A percentile compares a stretch with the other conserved stretches of the same genome.
These are phyloP conservation scores for Infundibulicybe gibba DNA, from an alignment of 768 basidiomycete species.

Conservation along the genomic window DNA sequence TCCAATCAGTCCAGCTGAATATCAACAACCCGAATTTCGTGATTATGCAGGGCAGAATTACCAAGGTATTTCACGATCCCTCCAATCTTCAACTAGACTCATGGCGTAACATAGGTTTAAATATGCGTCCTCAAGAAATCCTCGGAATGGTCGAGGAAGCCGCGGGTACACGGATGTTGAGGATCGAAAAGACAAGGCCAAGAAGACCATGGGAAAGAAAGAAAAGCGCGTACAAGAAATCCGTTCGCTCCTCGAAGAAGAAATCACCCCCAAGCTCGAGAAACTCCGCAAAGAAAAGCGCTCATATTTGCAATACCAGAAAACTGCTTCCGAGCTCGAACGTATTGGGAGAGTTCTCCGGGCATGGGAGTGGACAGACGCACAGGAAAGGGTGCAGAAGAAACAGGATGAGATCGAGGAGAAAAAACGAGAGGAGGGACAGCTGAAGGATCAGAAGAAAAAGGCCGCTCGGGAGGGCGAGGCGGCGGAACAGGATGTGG, in stretches of 20 bases:
- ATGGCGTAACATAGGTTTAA: slow-evolving; percentile 60
- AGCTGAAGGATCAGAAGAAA: slow-evolving; percentile 42
- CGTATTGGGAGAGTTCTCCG: slow-evolving; percentile 75
- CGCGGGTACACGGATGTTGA: slow-evolving; percentile 98
- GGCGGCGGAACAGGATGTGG: slow-evolving; percentile 64
- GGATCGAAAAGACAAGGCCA: slow-evolving; percentile 94
- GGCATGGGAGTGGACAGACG: slow-evolving; percentile 86
- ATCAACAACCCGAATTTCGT: slow-evolving; percentile 99
- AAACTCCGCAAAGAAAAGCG: slow-evolving; percentile 88
- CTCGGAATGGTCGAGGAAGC: slow-evolving; percentile 99
- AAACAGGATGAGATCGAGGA: slow-evolving; percentile 55
- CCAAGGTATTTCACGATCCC: slow-evolving; percentile 56
- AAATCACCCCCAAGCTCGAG: slow-evolving; percentile 93
- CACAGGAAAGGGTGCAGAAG: slow-evolving; percentile 41
- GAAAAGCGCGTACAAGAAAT: slow-evolving; percentile 94
- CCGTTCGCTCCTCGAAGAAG: slow-evolving; percentile 73
- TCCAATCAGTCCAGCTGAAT: slow-evolving; percentile 96
- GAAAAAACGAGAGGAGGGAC: slow-evolving; percentile 46
- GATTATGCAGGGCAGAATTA: slow-evolving; percentile 99
- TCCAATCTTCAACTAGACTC: not conserved
- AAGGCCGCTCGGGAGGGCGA: slow-evolving; percentile 50
- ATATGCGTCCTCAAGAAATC: slow-evolving; percentile 98
- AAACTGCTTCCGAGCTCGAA: slow-evolving; percentile 84
- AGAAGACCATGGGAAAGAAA: slow-evolving; percentile 95
- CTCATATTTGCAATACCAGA: slow-evolving; percentile 86